Conservation (phyloP, 805 yeast species). For the Schwanniomyces polymorphus region DNA sequence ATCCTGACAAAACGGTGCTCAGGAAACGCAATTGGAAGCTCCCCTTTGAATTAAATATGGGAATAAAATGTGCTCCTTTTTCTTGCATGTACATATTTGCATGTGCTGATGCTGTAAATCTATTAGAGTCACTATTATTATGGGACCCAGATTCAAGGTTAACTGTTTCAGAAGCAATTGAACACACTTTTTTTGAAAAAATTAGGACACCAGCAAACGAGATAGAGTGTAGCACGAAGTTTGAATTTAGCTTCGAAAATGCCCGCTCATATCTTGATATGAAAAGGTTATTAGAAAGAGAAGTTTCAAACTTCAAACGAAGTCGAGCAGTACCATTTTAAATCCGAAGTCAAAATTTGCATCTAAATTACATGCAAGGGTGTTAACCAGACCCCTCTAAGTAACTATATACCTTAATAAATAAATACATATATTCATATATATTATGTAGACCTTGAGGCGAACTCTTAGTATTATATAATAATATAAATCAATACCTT, state of each 20-base stretch:
- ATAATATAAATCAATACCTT: too few species aligned
- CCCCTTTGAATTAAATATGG: slow-evolving; percentile 33
- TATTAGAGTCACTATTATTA: slow-evolving; percentile 54
- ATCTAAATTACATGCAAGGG: background rate
- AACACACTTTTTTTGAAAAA: slow-evolving; percentile 52
- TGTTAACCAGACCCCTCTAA: background rate
- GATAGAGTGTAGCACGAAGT: slow-evolving; percentile 46
- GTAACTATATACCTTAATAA: too few species aligned
- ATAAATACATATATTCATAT: too few species aligned
- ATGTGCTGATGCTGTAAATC: slow-evolving; percentile 45
- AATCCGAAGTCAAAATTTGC: background rate
- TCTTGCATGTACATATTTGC: slow-evolving; percentile 60
- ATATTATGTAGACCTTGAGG: too few species aligned
- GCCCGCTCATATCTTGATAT: slow-evolving; percentile 31
- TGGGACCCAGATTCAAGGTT: slow-evolving; percentile 65
- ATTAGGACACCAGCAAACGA: slow-evolving; percentile 61
- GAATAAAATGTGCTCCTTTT: slow-evolving; percentile 31
- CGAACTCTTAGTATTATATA: too few species aligned
- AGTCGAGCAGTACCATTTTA: slow-evolving; percentile 5
- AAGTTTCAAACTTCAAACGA: slow-evolving; percentile 50
- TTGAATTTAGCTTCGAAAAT: slow-evolving; percentile 70
- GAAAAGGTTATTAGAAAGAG: slow-evolving; percentile 49
- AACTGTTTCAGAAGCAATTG: slow-evolving; percentile 55
- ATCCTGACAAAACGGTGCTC: slow-evolving; percentile 56
- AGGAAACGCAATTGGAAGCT: slow-evolving; percentile 27